These are phyloP conservation scores for Pilaira anomala DNA, from an alignment of 192 early-diverging fungal genomes.

Conservation along the genomic window DNA sequence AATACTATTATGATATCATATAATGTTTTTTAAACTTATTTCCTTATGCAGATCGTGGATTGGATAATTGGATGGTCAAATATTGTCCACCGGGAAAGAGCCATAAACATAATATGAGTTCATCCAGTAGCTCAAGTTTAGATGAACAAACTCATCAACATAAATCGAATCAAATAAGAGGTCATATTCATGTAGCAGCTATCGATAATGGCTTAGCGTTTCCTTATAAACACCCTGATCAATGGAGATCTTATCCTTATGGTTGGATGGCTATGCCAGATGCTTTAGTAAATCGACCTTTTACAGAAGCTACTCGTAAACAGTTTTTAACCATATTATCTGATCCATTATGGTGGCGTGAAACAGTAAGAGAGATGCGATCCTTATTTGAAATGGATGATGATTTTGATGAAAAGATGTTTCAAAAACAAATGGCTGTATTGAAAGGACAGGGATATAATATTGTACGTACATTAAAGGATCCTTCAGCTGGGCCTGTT, in stretches of 20 bases:
- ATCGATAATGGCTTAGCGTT: conserved; percentile 96
- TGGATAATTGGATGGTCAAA: conserved; percentile 88
- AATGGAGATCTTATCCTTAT: conserved; percentile 86
- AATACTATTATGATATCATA: not conserved
- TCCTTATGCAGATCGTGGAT: conserved; percentile 48
- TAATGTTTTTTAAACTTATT: conserved; percentile 3
- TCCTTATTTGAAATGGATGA: conserved; percentile 66
- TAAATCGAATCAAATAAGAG: not conserved
- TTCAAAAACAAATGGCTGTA: conserved; percentile 74
- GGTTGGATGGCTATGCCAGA: conserved; percentile 81
- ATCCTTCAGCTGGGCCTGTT: conserved; percentile 49
- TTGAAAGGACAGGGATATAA: conserved; percentile 87
- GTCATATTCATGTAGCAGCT: conserved; percentile 74
- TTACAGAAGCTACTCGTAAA: conserved; percentile 65
- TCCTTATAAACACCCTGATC: conserved; percentile 88
- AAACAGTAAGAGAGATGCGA: conserved; percentile 66
- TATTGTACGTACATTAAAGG: conserved; percentile 66
- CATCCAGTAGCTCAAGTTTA: conserved; percentile 19
- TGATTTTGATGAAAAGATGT: conserved; percentile 81
- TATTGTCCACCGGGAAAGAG: conserved; percentile 40
- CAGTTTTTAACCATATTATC: conserved; percentile 67
- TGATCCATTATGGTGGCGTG: conserved; percentile 74
- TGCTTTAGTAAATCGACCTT: conserved; percentile 56
- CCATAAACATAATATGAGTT: conserved; percentile 8
- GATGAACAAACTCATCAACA: not conserved